phyloP scores from a whole-genome alignment of 352 stramenopile genomes.

The Halophytophthora polymorphica region DNA sequence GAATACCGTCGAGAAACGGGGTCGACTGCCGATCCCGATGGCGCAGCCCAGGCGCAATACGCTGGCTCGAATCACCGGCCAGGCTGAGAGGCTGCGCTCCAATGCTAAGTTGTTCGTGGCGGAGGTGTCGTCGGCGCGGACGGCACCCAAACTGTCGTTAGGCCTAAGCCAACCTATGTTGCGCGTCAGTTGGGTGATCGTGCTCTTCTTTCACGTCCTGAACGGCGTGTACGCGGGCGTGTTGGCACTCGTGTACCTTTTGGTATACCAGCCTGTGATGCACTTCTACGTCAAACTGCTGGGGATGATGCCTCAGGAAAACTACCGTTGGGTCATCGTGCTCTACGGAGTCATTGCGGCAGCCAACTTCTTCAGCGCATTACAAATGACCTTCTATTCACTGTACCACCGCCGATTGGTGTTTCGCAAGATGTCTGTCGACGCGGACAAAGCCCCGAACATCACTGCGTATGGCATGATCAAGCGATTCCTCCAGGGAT shows the following conservation, averaged over 20 bases:
- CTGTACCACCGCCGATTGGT: constrained; percentile 24
- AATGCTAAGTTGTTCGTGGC: constrained; percentile 16
- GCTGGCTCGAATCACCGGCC: constrained; percentile 10
- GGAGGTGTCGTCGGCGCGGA: constrained; percentile 19
- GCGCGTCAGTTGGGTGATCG: constrained; percentile 16
- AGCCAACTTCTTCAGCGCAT: constrained; percentile 22
- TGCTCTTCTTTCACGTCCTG: constrained; percentile 32
- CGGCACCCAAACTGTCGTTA: constrained; percentile 16
- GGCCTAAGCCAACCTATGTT: constrained; percentile 16
- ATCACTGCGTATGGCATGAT: constrained; percentile 2
- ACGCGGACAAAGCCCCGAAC: not conserved
- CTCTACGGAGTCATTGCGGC: constrained; percentile 24
- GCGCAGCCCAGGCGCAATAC: constrained; percentile 1
- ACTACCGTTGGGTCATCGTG: constrained; percentile 15
- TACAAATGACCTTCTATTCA: constrained; percentile 26
- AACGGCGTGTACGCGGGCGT: constrained; percentile 22
- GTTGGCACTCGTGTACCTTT: constrained; percentile 27
- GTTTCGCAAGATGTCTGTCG: constrained; percentile 11
- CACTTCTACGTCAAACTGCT: constrained; percentile 26
- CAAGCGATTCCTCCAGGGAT: constrained; percentile 10
- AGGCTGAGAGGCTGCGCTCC: constrained; percentile 12
- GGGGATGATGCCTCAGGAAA: constrained; percentile 30
- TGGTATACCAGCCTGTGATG: constrained; percentile 25
- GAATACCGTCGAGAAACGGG: too few relatives aligned
- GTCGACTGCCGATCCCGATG: constrained; percentile 2